Evolutionary conservation across 1,139 yeast genomes (phyloP).

Genomic region (Debaryomyces psychrophilus): DNA sequence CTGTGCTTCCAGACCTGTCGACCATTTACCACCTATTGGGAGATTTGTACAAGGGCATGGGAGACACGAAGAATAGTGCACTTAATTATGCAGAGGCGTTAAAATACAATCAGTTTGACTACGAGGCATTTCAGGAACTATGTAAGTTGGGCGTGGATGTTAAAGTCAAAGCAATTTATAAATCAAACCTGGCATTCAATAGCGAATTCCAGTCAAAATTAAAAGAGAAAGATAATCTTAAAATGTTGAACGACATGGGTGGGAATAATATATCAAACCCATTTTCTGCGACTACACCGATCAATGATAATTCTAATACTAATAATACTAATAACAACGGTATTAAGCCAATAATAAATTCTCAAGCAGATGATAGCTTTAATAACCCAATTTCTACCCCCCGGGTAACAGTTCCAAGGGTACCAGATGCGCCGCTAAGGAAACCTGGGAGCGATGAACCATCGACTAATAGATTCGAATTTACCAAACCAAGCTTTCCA

Average conservation of each 20-base stretch:
- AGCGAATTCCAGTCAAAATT: constrained; percentile 6
- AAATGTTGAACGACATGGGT: constrained; percentile 2
- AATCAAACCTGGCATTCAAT: constrained; percentile 21
- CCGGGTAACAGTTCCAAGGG: constrained; percentile 40
- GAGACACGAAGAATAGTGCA: constrained; percentile 67
- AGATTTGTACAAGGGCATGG: constrained; percentile 60
- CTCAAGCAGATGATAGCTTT: constrained; percentile 29
- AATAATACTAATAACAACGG: constrained; percentile 22
- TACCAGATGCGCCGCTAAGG: constrained; percentile 60
- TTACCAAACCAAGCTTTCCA: constrained; percentile 41
- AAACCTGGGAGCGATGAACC: constrained; percentile 33
- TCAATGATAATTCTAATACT: constrained; percentile 12
- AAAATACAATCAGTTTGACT: constrained; percentile 73
- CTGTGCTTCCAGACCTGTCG: constrained; percentile 63
- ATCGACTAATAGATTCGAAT: constrained; percentile 28
- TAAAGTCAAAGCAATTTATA: constrained; percentile 62
- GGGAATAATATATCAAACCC: constrained; percentile 28
- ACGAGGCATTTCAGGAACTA: constrained; percentile 83
- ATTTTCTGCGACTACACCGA: constrained; percentile 22
- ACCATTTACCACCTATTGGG: constrained; percentile 71
- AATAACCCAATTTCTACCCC: constrained; percentile 47
- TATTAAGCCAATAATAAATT: constrained; percentile 13
- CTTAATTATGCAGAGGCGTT: constrained; percentile 70
- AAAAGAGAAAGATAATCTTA: constrained; percentile 2
- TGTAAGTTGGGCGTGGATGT: constrained; percentile 73